These are phyloP conservation scores for Trifolium dubium DNA, from an alignment of 306 rosid species.

Conservation along the genomic window DNA sequence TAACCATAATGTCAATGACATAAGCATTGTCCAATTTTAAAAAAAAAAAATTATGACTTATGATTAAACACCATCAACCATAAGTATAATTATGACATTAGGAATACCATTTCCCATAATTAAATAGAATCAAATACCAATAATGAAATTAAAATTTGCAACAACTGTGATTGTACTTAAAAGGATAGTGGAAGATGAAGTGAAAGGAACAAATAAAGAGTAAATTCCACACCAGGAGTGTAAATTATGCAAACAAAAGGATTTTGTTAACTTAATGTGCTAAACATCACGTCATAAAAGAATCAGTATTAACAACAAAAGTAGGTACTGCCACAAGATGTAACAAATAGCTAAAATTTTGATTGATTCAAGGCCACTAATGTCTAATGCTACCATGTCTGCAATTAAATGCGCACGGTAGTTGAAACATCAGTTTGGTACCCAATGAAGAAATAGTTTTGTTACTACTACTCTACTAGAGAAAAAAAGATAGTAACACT, in stretches of 20 bases:
- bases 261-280: background rate
- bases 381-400: background rate
- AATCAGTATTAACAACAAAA: slow-evolving; percentile 1
- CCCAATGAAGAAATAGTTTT: background rate
- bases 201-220: background rate
- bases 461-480: background rate
- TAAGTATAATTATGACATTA: no score
- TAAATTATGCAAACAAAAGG: background rate
- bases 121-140: slow-evolving; percentile 3
- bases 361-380: background rate
- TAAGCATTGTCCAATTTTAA: background rate
- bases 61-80: slow-evolving; percentile 3
- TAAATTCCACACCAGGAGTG: background rate
- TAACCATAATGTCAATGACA: background rate
- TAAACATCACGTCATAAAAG: background rate
- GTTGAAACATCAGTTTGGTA: background rate
- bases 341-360: background rate
- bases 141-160: background rate
- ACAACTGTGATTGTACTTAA: background rate
- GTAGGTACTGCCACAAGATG: background rate
- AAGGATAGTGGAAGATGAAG: background rate
- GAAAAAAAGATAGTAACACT: background rate
- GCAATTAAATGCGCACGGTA: background rate
- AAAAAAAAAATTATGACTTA: background rate
- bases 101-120: background rate